Evolutionary conservation across 2,329 filamentous ascomycete species (phyloP).

Genomic region (Madurella fahalii): DNA sequence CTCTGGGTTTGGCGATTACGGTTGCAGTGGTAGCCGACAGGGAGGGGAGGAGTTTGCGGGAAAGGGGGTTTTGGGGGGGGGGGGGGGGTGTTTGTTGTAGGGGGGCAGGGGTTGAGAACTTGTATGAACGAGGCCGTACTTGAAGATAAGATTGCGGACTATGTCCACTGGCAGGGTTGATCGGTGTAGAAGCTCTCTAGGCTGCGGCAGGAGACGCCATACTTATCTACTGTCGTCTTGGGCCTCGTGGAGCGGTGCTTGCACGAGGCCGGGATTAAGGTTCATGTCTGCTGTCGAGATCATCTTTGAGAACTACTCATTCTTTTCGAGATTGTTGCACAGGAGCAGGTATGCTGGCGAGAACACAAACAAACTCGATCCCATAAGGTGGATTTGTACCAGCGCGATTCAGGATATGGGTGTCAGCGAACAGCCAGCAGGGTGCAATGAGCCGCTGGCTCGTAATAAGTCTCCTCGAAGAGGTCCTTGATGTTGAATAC

Average conservation of each 20-base stretch:
- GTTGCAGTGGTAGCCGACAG: slow-evolving; percentile 35
- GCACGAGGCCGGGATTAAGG: slow-evolving; percentile 68
- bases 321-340: slow-evolving; percentile 91
- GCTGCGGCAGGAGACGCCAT: slow-evolving; percentile 46
- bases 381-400: no score
- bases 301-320: slow-evolving; percentile 82
- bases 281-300: slow-evolving; percentile 68
- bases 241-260: slow-evolving; percentile 62
- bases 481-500: no score
- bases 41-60: slow-evolving; percentile 54
- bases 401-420: no score
- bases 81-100: no score
- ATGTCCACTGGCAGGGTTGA: slow-evolving; percentile 59
- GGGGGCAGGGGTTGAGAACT: no score
- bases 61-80: no score
- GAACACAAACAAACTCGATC: slow-evolving; percentile 74
- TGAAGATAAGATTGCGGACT: slow-evolving; percentile 78
- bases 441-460: no score
- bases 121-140: slow-evolving; percentile 87
- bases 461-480: no score
- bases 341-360: slow-evolving; percentile 89
- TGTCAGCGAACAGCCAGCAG: no score
- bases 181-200: no score
- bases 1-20: slow-evolving; percentile 59
- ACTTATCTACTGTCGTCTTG: slow-evolving; percentile 67